Evolutionary conservation across 208 protist species (phyloP).

Genomic region (Acanthamoeba castellanii): DNA sequence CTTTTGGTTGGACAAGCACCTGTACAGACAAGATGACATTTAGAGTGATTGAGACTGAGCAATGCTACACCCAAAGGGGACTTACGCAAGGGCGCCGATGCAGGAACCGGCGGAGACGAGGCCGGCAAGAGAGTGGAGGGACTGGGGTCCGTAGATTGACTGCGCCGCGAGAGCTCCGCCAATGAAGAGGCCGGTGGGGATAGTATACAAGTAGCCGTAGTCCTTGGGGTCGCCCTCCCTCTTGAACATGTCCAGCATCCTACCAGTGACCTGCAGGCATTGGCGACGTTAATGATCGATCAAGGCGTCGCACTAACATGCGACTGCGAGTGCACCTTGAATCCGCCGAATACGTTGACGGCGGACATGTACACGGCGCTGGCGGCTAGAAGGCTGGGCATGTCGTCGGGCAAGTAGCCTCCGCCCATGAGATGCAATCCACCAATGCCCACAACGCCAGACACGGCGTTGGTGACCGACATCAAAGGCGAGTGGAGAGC

Average conservation of each 20-base stretch:
- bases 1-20: constrained; percentile 85
- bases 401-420: constrained; percentile 79
- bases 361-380: constrained; percentile 89
- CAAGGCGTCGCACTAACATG: too few relatives aligned
- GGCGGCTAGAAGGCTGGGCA: constrained; percentile 85
- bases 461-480: constrained; percentile 96
- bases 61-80: too few relatives aligned
- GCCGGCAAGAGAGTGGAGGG: constrained; percentile 19
- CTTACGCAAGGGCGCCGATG: constrained; percentile 15
- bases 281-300: background rate
- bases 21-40: background rate
- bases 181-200: constrained; percentile 84
- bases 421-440: constrained; percentile 88
- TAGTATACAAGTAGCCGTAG: constrained; percentile 84
- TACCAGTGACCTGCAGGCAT: constrained; percentile 38
- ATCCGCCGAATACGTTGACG: constrained; percentile 95
- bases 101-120: constrained; percentile 32
- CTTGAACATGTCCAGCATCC: constrained; percentile 75
- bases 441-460: constrained; percentile 87
- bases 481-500: constrained; percentile 95
- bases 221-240: constrained; percentile 81
- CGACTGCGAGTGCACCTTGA: constrained; percentile 86
- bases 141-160: background rate
- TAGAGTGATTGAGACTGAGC: too few relatives aligned
- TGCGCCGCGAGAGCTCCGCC: constrained; percentile 75